Evolutionary conservation across 345 rosid genomes (phyloP).

Genomic region (Eucalyptus cloeziana): DNA sequence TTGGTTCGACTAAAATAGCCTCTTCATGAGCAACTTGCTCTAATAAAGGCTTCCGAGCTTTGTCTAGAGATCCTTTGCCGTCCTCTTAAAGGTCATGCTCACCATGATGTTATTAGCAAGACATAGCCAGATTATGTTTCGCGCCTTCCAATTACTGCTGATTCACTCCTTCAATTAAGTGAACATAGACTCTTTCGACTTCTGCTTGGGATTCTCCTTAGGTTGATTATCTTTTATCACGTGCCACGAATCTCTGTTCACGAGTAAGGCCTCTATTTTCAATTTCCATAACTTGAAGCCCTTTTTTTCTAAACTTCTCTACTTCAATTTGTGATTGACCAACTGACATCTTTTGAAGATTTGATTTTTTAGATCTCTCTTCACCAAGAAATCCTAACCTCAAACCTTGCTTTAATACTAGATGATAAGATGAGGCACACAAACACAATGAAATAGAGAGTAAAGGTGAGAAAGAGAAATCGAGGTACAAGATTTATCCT

Average conservation of each 20-base stretch:
- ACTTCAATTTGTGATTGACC: neutral
- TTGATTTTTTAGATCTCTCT: neutral
- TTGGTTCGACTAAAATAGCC: fast-evolving
- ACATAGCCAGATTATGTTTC: neutral
- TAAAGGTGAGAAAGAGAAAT: neutral
- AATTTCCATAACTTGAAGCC: neutral
- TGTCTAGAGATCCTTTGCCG: neutral
- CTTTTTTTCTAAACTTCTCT: neutral
- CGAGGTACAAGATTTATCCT: neutral
- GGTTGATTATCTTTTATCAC: neutral
- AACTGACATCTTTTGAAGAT: neutral
- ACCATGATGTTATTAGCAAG: neutral
- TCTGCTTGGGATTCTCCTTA: neutral
- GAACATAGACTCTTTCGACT: neutral
- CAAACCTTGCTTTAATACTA: neutral
- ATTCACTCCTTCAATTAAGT: neutral
- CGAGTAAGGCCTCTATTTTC: neutral
- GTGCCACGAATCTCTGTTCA: neutral
- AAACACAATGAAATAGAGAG: neutral
- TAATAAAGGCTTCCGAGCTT: too few relatives aligned
- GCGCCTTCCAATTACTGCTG: fast-evolving
- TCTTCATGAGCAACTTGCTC: too few relatives aligned
- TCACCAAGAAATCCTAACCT: neutral
- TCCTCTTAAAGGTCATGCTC: neutral
- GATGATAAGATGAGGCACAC: neutral